Percentiles rank a stretch among this genome's conserved stretches.
Evolutionary conservation across 1,284 basidiomycete species (phyloP).

Genomic region (Macrocystidia cucumis): DNA sequence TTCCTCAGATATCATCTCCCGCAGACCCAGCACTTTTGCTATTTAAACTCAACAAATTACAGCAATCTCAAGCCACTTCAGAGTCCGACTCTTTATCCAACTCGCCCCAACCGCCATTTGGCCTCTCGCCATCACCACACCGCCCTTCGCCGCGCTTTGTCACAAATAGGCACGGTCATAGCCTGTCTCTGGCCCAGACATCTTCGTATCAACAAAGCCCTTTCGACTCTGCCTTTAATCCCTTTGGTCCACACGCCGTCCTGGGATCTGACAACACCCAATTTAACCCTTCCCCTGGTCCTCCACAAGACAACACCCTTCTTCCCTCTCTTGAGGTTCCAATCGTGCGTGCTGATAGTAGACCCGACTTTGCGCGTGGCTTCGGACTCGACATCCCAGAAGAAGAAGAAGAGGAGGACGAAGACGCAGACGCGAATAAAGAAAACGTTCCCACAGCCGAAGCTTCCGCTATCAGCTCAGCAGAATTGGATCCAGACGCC

Average conservation of each 20-base stretch:
- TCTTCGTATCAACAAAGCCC: conserved; percentile 30
- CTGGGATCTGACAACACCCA: conserved; percentile 40
- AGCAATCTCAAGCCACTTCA: conserved; percentile 53
- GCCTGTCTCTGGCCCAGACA: conserved; percentile 59
- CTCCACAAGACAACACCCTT: conserved; percentile 43
- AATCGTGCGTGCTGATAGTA: conserved; percentile 39
- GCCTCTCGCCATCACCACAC: conserved; percentile 45
- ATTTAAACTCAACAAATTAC: conserved; percentile 77
- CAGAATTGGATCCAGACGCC: conserved; percentile 16
- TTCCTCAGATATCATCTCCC: conserved; percentile 71
- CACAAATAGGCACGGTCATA: conserved; percentile 56
- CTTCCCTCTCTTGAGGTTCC: conserved; percentile 40
- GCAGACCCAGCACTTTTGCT: conserved; percentile 72
- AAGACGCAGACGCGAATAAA: conserved; percentile 23
- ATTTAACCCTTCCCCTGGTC: conserved; percentile 16
- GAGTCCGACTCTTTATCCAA: conserved; percentile 44
- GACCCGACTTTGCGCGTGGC: conserved; percentile 67
- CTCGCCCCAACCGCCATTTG: conserved; percentile 55
- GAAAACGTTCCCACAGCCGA: conserved; percentile 17
- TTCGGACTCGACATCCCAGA: conserved; percentile 75
- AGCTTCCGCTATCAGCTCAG: too few species aligned
- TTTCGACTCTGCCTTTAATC: conserved; percentile 41
- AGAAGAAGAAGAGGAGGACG: conserved; percentile 42
- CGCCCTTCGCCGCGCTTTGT: conserved; percentile 31
- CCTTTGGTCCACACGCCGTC: conserved; percentile 49